Evolutionary conservation across 352 stramenopile genomes (phyloP).

Genomic region (Elongisporangium prolatum): DNA sequence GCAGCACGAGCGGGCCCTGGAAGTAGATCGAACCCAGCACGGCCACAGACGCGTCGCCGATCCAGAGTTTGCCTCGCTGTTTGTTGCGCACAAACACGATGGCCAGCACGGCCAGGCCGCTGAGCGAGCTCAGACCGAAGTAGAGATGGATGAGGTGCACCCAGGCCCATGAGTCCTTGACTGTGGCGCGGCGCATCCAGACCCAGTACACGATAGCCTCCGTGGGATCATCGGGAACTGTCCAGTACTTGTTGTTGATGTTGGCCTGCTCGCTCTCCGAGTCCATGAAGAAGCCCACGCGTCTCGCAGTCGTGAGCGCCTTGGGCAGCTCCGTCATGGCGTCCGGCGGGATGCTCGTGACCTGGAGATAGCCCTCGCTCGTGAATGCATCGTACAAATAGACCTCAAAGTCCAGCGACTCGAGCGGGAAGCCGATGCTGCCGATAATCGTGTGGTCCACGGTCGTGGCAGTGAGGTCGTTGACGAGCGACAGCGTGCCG

Average conservation of each 20-base stretch:
- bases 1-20: constrained; percentile 28
- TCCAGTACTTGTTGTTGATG: constrained; percentile 23
- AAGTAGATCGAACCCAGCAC: constrained; percentile 31
- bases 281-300: constrained; percentile 29
- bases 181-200: constrained; percentile 24
- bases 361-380: constrained; percentile 13
- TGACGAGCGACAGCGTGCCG: constrained; percentile 20
- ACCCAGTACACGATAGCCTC: constrained; percentile 11
- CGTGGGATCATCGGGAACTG: constrained; percentile 10
- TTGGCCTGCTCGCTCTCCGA: constrained; percentile 31
- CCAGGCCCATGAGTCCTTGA: constrained; percentile 47
- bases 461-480: constrained; percentile 14
- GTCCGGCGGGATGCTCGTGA: constrained; percentile 16
- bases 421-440: constrained; percentile 28
- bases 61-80: constrained; percentile 27
- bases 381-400: constrained; percentile 17
- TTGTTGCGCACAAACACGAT: constrained; percentile 36
- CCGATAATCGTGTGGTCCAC: constrained; percentile 21
- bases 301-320: constrained; percentile 16
- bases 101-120: constrained; percentile 29
- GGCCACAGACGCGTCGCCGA: constrained; percentile 41
- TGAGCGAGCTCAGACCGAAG: constrained; percentile 35
- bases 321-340: constrained; percentile 19
- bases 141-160: constrained; percentile 39
- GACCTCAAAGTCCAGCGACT: constrained; percentile 23